Percentiles rank a stretch among this genome's conserved stretches.
Evolutionary conservation across 495 filamentous ascomycete species (phyloP).

Genomic region (Neurospora intermedia): DNA sequence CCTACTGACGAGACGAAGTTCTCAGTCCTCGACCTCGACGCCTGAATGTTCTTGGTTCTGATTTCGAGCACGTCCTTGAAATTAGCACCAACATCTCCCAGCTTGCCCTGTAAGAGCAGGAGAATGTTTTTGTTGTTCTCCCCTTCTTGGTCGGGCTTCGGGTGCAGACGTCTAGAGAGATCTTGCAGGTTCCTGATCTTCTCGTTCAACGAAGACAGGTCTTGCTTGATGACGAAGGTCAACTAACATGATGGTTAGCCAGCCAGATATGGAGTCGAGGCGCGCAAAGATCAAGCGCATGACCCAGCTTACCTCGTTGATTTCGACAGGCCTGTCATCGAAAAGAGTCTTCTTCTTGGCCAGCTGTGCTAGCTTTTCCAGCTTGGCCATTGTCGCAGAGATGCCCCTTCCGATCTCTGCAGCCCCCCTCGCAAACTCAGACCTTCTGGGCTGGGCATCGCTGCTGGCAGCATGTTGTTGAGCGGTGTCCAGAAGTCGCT

Average conservation of each 20-base stretch:
- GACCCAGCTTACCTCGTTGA: constrained; percentile 68
- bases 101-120: constrained; percentile 81
- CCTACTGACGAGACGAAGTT: constrained; percentile 90
- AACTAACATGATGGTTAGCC: constrained; percentile 8
- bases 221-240: constrained; percentile 83
- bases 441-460: constrained; percentile 39
- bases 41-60: constrained; percentile 96
- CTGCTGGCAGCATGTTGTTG: constrained; percentile 63
- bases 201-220: constrained; percentile 77
- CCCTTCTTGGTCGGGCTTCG: constrained; percentile 74
- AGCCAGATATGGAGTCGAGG: constrained; percentile 4
- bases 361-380: constrained; percentile 86
- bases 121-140: constrained; percentile 98
- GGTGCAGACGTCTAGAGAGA: constrained; percentile 56
- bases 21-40: constrained; percentile 80
- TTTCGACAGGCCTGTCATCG: constrained; percentile 91
- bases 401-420: constrained; percentile 87
- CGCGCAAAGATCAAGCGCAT: constrained; percentile 19
- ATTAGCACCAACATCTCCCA: constrained; percentile 85
- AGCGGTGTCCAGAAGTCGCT: constrained; percentile 64
- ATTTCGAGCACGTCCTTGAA: constrained; percentile 98
- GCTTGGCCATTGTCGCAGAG: constrained; percentile 81
- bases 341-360: constrained; percentile 95
- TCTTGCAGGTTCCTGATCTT: constrained; percentile 74
- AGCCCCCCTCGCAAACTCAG: constrained; percentile 82